A percentile compares a stretch with the other conserved stretches of the same genome.
These are phyloP conservation scores for Gossypium herbaceum DNA, from an alignment of 345 rosid genomes.

Conservation along the genomic window DNA sequence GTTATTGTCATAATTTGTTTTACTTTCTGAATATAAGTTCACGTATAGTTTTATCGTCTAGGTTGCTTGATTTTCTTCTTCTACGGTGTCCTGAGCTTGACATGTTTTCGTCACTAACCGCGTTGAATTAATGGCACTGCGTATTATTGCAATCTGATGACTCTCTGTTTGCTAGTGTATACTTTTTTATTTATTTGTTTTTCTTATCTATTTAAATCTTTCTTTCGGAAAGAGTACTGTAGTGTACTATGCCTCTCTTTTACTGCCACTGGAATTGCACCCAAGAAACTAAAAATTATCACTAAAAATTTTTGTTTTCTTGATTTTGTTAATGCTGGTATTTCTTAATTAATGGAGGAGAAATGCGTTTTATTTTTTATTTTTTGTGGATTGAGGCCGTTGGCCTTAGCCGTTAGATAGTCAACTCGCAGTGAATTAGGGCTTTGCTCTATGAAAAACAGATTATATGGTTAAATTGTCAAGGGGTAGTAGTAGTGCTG, in stretches of 20 bases:
- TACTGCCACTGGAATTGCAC: not conserved
- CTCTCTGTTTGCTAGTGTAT: not conserved
- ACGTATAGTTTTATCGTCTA: not conserved
- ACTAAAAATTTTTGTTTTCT: not conserved
- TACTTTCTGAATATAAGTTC: not conserved
- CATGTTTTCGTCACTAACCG: not conserved
- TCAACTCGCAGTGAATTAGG: not conserved
- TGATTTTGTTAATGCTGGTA: not conserved
- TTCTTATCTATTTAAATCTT: not conserved
- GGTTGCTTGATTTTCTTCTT: constrained; percentile 7
- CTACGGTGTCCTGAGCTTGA: not conserved
- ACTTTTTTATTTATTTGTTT: not conserved
- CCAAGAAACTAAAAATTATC: not conserved
- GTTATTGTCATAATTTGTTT: not conserved
- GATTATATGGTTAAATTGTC: not conserved
- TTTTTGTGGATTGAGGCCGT: not conserved
- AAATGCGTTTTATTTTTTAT: not conserved
- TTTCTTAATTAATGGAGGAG: not conserved
- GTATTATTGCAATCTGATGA: not conserved
- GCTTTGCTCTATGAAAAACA: not conserved
- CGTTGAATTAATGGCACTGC: not conserved
- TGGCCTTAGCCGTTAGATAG: not conserved
- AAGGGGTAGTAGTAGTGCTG: not conserved
- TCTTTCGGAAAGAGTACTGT: not conserved
- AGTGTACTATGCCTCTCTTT: not conserved